Percentiles rank a stretch among this genome's conserved stretches.
phyloP scores from a whole-genome alignment of 2,329 filamentous ascomycete species.

The Colletotrichum lini region DNA sequence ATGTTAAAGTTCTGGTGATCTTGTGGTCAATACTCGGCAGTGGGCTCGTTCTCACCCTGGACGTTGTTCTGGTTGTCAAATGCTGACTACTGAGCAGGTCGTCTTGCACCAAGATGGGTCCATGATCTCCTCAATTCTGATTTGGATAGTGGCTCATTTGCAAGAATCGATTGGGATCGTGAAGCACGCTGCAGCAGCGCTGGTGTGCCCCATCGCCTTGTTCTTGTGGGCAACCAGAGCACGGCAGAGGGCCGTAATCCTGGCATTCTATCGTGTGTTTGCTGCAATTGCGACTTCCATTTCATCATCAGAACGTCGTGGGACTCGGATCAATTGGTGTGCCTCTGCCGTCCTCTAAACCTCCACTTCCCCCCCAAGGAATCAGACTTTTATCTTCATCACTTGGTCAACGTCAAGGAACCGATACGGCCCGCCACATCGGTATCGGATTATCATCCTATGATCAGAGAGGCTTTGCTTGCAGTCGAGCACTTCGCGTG shows the following conservation, averaged over 20 bases:
- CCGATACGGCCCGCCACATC: slow-evolving; percentile 5
- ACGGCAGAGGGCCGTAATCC: slow-evolving; percentile 46
- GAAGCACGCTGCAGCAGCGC: slow-evolving; percentile 50
- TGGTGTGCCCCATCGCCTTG: slow-evolving; percentile 51
- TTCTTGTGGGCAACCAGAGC: slow-evolving; percentile 54
- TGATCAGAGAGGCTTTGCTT: slow-evolving; percentile 50
- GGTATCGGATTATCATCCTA: slow-evolving; percentile 27
- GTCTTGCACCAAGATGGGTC: slow-evolving; percentile 58
- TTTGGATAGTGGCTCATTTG: slow-evolving; percentile 49
- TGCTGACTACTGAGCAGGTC: slow-evolving; percentile 36
- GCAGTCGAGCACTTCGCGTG: slow-evolving; percentile 50
- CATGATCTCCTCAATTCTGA: slow-evolving; percentile 57
- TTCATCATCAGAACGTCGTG: slow-evolving; percentile 57
- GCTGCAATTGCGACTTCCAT: slow-evolving; percentile 58
- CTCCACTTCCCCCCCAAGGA: slow-evolving; percentile 27
- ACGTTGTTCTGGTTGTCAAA: neutral
- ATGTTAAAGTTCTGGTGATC: neutral
- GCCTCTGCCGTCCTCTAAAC: slow-evolving; percentile 48
- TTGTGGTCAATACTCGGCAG: no score
- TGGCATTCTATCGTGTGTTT: slow-evolving; percentile 54
- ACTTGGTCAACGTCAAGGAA: slow-evolving; percentile 28
- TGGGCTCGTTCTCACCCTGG: neutral
- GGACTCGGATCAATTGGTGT: slow-evolving; percentile 47
- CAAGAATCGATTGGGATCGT: slow-evolving; percentile 50
- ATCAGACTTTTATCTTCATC: slow-evolving; percentile 37